Conservation (phyloP, 1,139 yeast genomes). For the Saccharomyces hybrid region DNA sequence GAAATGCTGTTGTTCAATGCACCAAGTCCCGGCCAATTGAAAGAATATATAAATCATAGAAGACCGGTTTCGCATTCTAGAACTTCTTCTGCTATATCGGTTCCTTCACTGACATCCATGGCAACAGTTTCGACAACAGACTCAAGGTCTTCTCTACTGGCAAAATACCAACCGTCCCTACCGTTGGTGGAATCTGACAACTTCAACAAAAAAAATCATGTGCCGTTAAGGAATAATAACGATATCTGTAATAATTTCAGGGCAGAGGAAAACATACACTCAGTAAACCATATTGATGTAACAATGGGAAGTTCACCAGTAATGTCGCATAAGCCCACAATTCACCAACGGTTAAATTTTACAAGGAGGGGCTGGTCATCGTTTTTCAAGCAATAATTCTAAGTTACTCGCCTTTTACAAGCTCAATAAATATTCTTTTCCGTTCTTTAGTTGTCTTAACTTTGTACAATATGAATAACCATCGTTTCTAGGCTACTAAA, state of each 20-base stretch:
- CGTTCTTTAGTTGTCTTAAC: not conserved
- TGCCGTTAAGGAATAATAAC: not conserved
- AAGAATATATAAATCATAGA: constrained; percentile 42
- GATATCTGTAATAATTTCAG: not conserved
- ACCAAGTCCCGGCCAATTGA: constrained; percentile 12
- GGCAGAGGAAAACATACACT: not conserved
- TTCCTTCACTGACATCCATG: constrained; percentile 21
- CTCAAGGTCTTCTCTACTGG: not conserved
- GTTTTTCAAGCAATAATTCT: not conserved
- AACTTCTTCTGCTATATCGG: constrained; percentile 15
- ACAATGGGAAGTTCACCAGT: not conserved
- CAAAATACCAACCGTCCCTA: not conserved
- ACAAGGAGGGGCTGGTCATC: not conserved
- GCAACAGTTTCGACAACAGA: constrained; percentile 13
- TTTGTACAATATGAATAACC: not conserved
- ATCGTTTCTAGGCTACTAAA: not conserved
- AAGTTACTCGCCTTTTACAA: not conserved
- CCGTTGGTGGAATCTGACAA: not conserved
- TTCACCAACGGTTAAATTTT: not conserved
- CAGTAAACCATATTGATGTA: not conserved
- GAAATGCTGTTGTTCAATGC: constrained; percentile 15
- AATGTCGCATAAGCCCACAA: not conserved
- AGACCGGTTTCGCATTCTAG: constrained; percentile 9
- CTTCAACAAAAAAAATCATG: not conserved
- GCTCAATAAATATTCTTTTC: not conserved